phyloP scores from a whole-genome alignment of 2,329 filamentous ascomycete species.

The Colletotrichum sp. region DNA sequence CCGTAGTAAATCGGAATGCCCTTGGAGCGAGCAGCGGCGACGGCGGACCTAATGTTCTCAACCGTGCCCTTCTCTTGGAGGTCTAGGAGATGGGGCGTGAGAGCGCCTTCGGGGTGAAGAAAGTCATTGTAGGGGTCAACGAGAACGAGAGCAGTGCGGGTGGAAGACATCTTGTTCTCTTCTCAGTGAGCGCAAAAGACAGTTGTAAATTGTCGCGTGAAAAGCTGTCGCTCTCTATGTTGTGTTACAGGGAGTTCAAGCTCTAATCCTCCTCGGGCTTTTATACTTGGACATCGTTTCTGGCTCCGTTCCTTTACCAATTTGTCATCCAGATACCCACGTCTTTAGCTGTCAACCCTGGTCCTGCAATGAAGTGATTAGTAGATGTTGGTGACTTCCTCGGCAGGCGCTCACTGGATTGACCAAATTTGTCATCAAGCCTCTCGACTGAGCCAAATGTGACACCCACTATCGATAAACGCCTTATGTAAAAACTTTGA shows the following conservation, averaged over 20 bases:
- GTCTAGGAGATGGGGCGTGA: neutral
- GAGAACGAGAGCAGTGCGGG: neutral
- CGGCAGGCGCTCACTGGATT: neutral
- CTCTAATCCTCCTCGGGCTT: accelerated
- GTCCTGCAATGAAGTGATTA: neutral
- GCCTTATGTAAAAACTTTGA: neutral
- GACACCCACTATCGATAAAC: neutral
- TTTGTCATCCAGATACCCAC: neutral
- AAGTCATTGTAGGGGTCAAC: neutral
- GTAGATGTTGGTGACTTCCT: neutral
- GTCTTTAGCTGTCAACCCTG: neutral
- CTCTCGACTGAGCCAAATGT: accelerated
- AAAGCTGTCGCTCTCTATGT: neutral
- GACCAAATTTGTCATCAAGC: neutral
- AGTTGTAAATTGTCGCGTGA: neutral
- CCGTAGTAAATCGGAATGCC: neutral
- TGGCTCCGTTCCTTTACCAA: neutral
- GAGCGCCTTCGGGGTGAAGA: neutral
- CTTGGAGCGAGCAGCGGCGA: neutral
- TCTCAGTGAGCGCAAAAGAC: neutral
- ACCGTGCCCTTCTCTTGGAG: neutral
- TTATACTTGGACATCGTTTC: neutral
- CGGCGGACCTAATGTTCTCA: neutral
- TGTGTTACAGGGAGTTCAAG: neutral
- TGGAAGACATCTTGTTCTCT: neutral